These are phyloP conservation scores for Saturnispora galanensis DNA, from an alignment of 805 yeast species.

Conservation along the genomic window DNA sequence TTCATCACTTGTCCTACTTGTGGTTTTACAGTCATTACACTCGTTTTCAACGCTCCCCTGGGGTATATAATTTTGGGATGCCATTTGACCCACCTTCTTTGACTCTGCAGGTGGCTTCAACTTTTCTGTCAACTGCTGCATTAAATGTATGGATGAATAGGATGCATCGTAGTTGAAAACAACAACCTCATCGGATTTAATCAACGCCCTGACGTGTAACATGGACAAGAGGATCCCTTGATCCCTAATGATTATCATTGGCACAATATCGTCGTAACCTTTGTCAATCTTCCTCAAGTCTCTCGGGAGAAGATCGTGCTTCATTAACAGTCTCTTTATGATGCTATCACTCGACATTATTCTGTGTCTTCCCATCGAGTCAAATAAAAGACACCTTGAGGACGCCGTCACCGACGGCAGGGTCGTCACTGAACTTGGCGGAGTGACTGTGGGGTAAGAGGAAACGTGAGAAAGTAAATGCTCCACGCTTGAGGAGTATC, in stretches of 20 bases:
- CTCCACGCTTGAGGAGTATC: conserved; percentile 4
- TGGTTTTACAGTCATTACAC: conserved; percentile 8
- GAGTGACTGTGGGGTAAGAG: conserved; percentile 8
- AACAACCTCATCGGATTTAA: conserved; percentile 42
- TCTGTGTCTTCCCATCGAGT: conserved; percentile 33
- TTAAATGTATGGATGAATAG: conserved; percentile 35
- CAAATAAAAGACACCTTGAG: conserved; percentile 39
- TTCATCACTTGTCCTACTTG: background rate
- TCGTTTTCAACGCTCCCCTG: background rate
- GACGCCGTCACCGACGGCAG: conserved; percentile 3
- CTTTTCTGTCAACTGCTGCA: conserved; percentile 33
- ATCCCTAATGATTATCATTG: conserved; percentile 40
- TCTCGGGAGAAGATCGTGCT: conserved; percentile 39
- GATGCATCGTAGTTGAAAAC: conserved; percentile 39
- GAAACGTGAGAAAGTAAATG: conserved; percentile 4
- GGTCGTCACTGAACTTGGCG: conserved; percentile 8
- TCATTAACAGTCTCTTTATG: conserved; percentile 33
- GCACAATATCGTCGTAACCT: conserved; percentile 43
- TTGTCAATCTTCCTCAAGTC: conserved; percentile 45
- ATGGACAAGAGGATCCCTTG: conserved; percentile 39
- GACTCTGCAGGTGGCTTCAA: conserved; percentile 19
- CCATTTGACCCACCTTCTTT: too few relatives aligned
- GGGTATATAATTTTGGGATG: too few relatives aligned
- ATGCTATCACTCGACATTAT: conserved; percentile 37
- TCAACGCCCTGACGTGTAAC: conserved; percentile 41